Conservation (phyloP, 192 early-diverging fungal species). For the Irineochytrium annulatum region DNA sequence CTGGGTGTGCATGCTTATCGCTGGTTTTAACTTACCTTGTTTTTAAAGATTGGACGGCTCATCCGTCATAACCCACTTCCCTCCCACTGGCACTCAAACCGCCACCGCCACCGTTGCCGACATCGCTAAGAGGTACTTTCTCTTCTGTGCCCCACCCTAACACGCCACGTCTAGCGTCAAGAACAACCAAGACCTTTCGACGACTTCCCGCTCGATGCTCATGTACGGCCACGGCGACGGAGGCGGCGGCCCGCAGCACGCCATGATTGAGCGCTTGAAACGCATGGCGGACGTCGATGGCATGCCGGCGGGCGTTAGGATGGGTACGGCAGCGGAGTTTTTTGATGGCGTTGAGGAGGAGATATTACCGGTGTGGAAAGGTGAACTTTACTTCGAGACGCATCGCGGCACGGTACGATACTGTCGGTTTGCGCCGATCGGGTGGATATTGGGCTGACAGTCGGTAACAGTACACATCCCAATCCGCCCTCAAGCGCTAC, state of each 20-base stretch:
- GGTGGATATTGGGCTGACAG: background rate
- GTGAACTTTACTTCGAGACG: slow-evolving; percentile 87
- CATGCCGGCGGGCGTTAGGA: slow-evolving; percentile 68
- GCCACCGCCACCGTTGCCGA: too few species aligned
- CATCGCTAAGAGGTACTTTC: too few species aligned
- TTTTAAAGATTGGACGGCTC: slow-evolving; percentile 64
- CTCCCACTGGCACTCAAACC: slow-evolving; percentile 65
- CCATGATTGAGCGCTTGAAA: slow-evolving; percentile 81
- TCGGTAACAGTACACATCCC: slow-evolving; percentile 69
- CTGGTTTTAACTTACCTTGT: background rate
- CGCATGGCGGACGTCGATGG: slow-evolving; percentile 72
- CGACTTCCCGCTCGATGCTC: slow-evolving; percentile 77
- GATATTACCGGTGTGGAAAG: too few species aligned
- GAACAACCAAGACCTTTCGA: slow-evolving; percentile 81
- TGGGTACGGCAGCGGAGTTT: slow-evolving; percentile 76
- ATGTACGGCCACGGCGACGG: slow-evolving; percentile 96
- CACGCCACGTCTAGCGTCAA: slow-evolving; percentile 43
- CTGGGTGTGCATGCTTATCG: slow-evolving; percentile 37
- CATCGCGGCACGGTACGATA: slow-evolving; percentile 76
- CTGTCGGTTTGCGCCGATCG: too few species aligned
- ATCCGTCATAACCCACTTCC: slow-evolving; percentile 78
- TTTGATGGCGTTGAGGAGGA: slow-evolving; percentile 75
- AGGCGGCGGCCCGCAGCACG: slow-evolving; percentile 75
- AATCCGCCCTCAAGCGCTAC: slow-evolving; percentile 72
- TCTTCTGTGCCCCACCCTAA: too few species aligned